phyloP scores from a whole-genome alignment of 2,329 filamentous ascomycete genomes.

The Alternaria gansuensis region DNA sequence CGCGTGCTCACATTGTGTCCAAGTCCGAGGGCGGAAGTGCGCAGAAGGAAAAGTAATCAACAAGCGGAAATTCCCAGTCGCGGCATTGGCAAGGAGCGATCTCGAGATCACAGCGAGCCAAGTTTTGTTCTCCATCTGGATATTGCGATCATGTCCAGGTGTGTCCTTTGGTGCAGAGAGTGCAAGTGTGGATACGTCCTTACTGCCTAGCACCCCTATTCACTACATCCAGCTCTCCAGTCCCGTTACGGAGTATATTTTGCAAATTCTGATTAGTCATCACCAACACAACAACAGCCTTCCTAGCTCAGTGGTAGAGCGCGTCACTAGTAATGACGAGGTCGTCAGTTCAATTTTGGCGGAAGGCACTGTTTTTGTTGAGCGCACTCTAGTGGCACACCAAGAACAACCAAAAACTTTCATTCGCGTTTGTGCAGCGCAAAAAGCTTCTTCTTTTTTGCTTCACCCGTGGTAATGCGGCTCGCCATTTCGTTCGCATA shows the following conservation, averaged over 20 bases:
- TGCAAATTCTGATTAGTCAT: slow-evolving; percentile 12
- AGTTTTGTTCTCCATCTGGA: neutral
- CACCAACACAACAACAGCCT: slow-evolving; percentile 25
- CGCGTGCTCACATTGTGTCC: slow-evolving; percentile 7
- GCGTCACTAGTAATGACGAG: slow-evolving; percentile 54
- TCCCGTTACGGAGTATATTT: no score
- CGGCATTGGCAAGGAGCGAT: neutral
- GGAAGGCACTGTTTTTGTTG: slow-evolving; percentile 14
- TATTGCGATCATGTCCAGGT: neutral
- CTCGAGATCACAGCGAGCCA: neutral
- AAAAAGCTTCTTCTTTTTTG: neutral
- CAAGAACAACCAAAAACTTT: neutral
- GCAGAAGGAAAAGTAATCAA: neutral
- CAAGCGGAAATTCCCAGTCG: neutral
- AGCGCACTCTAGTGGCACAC: neutral
- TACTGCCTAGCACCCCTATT: neutral
- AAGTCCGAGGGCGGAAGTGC: neutral
- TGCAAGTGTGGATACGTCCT: neutral
- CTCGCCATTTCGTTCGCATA: neutral
- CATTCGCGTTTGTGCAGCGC: neutral
- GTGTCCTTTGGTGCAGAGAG: neutral
- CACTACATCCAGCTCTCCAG: no score
- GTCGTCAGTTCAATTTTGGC: slow-evolving; percentile 40
- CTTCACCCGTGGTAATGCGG: neutral
- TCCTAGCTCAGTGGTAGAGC: slow-evolving; percentile 52